Evolutionary conservation across 768 basidiomycete species (phyloP).

Genomic region (Gymnopilus junonius): DNA sequence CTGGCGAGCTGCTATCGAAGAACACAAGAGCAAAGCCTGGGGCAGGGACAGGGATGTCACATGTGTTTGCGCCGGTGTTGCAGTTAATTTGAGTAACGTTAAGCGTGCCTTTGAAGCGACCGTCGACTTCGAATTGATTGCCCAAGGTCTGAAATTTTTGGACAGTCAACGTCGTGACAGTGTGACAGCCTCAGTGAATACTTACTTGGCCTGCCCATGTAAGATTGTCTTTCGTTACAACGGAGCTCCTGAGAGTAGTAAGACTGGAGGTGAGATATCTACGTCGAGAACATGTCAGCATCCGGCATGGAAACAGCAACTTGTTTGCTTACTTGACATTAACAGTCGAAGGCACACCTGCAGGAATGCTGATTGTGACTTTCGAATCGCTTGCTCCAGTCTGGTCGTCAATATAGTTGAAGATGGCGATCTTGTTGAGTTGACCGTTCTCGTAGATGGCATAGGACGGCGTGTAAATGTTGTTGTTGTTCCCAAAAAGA

Average conservation of each 20-base stretch:
- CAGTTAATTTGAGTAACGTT: constrained; percentile 65
- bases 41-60: constrained; percentile 65
- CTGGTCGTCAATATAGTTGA: constrained; percentile 74
- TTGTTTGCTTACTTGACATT: constrained; percentile 50
- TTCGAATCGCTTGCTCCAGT: constrained; percentile 51
- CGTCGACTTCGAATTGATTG: constrained; percentile 65
- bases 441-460: constrained; percentile 75
- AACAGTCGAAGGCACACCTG: constrained; percentile 49
- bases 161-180: not conserved
- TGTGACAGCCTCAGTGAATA: not conserved
- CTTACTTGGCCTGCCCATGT: constrained; percentile 78
- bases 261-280: constrained; percentile 57
- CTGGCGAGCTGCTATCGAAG: constrained; percentile 39
- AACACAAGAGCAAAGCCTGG: constrained; percentile 81
- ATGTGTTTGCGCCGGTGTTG: constrained; percentile 53
- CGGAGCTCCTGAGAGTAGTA: constrained; percentile 33
- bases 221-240: constrained; percentile 65
- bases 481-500: constrained; percentile 54
- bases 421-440: constrained; percentile 64
- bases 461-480: constrained; percentile 65
- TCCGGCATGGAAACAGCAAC: not conserved
- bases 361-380: constrained; percentile 54
- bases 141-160: constrained; percentile 58
- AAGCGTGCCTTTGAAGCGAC: constrained; percentile 60
- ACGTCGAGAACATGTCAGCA: not conserved